Evolutionary conservation across 345 rosid species (phyloP), one percentile per base, ranked within the genome.

Genomic region (Corymbia maculata): DNA sequence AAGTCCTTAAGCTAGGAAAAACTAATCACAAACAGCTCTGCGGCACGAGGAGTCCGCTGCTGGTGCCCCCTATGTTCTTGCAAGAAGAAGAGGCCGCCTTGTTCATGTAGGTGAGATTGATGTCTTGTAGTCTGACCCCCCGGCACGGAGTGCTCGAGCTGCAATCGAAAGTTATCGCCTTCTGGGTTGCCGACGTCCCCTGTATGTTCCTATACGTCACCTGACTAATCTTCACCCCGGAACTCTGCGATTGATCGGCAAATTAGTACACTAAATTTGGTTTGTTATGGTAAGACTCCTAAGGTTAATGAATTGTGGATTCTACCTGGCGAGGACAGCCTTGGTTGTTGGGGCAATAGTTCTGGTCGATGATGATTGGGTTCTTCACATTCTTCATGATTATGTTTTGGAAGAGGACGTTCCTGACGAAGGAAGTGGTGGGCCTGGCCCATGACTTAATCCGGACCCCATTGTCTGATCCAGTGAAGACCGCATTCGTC

Each of bases 361-460:
- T 87, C 44, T 92, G 94, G 85, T 93, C 92, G 42, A 92, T 90
- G 87, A 93, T 21, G 86, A 93, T 92, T 21, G 94, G 94, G 61
- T 90, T 94, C 49, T 50, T 8, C 6, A 87, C 93, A 22, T 92
- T 89, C 26, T 82, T 89, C 92, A 92, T 93, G 45, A 91, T 9
- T 28, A 91, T 17, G 88, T 91, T 89, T 9, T 86, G 88, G 90
- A 89, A 94, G 36, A 89, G 14, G 16, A 93, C 88, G 52, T 91
- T 85, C 68, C 85, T 90, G 44, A 86, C 94, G 87, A 87, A 93
- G 14, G 92, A 87, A 1, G 75, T 90, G 87, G 89, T 89, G 30
- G 91, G 85, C 85, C 93, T 91, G 0, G 91, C 94, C 93, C 94
- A 93, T 80, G 94, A 89, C 84, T 93, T 93, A 64, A 94, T 93